Percentiles rank a stretch among this genome's conserved stretches.
Conservation (phyloP, 805 yeast genomes). For the Huiozyma sinensis region DNA sequence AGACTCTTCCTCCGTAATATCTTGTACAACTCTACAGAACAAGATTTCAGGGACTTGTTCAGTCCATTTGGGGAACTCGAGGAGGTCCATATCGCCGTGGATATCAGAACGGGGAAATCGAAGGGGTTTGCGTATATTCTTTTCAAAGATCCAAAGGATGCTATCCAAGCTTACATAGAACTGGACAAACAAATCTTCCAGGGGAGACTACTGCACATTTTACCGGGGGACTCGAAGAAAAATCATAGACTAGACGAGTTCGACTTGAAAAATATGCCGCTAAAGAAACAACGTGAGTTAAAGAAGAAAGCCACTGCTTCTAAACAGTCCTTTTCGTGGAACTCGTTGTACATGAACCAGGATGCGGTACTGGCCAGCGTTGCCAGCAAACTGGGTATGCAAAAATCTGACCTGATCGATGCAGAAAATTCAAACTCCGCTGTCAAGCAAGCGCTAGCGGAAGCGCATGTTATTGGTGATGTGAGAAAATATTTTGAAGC, state of each 20-base stretch:
- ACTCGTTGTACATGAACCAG: slow-evolving; percentile 77
- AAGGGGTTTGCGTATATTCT: slow-evolving; percentile 88
- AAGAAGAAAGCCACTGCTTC: slow-evolving; percentile 78
- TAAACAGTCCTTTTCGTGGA: slow-evolving; percentile 87
- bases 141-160: slow-evolving; percentile 58
- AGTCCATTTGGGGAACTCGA: slow-evolving; percentile 57
- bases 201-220: slow-evolving; percentile 82
- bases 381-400: slow-evolving; percentile 71
- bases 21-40: slow-evolving; percentile 65
- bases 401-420: slow-evolving; percentile 75
- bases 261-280: slow-evolving; percentile 80
- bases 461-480: slow-evolving; percentile 88
- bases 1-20: slow-evolving; percentile 84
- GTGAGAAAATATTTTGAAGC: slow-evolving; percentile 79
- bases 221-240: slow-evolving; percentile 77
- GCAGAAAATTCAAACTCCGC: slow-evolving; percentile 82
- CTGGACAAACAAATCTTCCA: slow-evolving; percentile 87
- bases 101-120: slow-evolving; percentile 78
- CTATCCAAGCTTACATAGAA: slow-evolving; percentile 59
- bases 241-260: slow-evolving; percentile 81
- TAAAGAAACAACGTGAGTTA: slow-evolving; percentile 82
- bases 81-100: slow-evolving; percentile 89
- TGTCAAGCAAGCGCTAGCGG: slow-evolving; percentile 94
- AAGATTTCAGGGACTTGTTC: slow-evolving; percentile 62
- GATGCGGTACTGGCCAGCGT: slow-evolving; percentile 91